Conservation (phyloP, 2,329 filamentous ascomycete species). For the Drechslerella coelobrocha region DNA sequence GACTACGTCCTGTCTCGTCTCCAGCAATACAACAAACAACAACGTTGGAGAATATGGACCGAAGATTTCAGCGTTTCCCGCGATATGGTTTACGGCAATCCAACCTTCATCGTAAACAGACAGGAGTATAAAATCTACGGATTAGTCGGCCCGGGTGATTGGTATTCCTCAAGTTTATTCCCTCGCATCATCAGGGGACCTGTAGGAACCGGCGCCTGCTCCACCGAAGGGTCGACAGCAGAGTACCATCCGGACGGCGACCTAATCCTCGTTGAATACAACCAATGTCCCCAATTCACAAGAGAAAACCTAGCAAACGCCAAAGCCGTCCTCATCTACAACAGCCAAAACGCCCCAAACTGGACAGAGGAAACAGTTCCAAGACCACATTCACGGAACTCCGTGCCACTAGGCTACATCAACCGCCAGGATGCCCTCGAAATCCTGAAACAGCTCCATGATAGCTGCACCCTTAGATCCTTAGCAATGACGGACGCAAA, state of each 20-base stretch:
- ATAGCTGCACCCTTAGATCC: constrained; percentile 55
- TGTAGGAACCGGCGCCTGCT: constrained; percentile 59
- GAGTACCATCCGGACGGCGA: constrained; percentile 58
- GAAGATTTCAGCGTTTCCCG: constrained; percentile 62
- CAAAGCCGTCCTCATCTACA: constrained; percentile 57
- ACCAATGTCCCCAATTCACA: constrained; percentile 57
- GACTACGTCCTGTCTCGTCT: constrained; percentile 66
- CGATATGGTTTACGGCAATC: constrained; percentile 58
- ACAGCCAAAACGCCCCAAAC: constrained; percentile 57
- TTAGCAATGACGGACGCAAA: constrained; percentile 47
- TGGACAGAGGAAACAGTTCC: constrained; percentile 59
- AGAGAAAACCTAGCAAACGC: not conserved
- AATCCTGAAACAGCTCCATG: constrained; percentile 58
- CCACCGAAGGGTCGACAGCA: constrained; percentile 57
- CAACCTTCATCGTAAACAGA: constrained; percentile 57
- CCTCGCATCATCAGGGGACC: constrained; percentile 59
- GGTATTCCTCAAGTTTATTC: constrained; percentile 59
- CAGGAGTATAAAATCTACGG: constrained; percentile 59
- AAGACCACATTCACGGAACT: constrained; percentile 57
- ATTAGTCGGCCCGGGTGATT: constrained; percentile 60
- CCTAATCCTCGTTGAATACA: constrained; percentile 60
- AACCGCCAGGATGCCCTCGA: constrained; percentile 60
- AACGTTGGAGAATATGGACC: constrained; percentile 59
- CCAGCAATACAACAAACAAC: constrained; percentile 7
- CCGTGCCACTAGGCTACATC: constrained; percentile 59